Percentiles rank a stretch among this genome's conserved stretches.
phyloP scores from a whole-genome alignment of 2,329 filamentous ascomycete species.

The Didymella arachidicola region DNA sequence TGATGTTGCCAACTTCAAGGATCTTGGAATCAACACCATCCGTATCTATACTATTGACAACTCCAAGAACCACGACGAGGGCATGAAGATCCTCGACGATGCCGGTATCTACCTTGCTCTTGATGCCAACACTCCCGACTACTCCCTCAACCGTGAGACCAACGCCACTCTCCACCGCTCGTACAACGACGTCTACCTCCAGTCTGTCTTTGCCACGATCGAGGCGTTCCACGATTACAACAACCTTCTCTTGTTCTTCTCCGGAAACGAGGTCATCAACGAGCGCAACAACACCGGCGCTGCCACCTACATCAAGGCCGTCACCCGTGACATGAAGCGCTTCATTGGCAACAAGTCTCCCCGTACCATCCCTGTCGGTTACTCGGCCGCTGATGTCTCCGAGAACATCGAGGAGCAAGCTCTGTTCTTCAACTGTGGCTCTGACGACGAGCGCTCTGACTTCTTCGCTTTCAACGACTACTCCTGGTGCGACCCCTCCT shows the following conservation, averaged over 20 bases:
- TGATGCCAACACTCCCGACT: constrained; percentile 86
- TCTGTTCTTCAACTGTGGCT: constrained; percentile 91
- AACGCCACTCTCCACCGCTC: constrained; percentile 65
- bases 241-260: constrained; percentile 86
- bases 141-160: constrained; percentile 81
- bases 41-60: constrained; percentile 95
- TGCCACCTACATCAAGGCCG: constrained; percentile 75
- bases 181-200: constrained; percentile 88
- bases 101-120: constrained; percentile 92
- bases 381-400: constrained; percentile 84
- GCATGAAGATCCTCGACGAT: constrained; percentile 81
- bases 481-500: constrained; percentile 69
- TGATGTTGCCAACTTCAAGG: constrained; percentile 81
- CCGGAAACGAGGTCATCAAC: constrained; percentile 81
- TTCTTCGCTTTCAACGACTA: constrained; percentile 93
- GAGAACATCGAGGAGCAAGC: constrained; percentile 87
- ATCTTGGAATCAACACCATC: constrained; percentile 87
- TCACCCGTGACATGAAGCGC: constrained; percentile 81
- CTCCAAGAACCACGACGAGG: constrained; percentile 78
- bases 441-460: constrained; percentile 82
- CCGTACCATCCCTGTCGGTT: constrained; percentile 76
- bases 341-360: constrained; percentile 75
- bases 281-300: constrained; percentile 67
- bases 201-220: constrained; percentile 79
- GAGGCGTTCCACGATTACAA: constrained; percentile 82